These are phyloP conservation scores for Sporothrix brasiliensis DNA, from an alignment of 2,329 filamentous ascomycete genomes.

Conservation along the genomic window DNA sequence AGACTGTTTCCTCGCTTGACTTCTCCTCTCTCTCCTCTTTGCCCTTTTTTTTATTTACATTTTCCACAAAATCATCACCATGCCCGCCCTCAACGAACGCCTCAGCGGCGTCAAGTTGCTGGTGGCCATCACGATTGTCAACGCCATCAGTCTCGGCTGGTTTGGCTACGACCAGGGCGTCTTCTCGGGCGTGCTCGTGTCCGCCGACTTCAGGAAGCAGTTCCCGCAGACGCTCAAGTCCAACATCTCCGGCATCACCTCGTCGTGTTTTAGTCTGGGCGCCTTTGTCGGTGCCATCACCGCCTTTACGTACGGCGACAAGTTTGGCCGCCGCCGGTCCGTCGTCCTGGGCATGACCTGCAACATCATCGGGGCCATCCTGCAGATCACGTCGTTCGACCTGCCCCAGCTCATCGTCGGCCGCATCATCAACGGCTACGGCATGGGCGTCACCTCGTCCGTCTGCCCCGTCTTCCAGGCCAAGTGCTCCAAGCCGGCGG, in stretches of 20 bases:
- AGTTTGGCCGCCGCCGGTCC: conserved; percentile 42
- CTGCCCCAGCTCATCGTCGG: conserved; percentile 49
- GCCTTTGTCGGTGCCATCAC: conserved; percentile 43
- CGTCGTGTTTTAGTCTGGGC: conserved; percentile 49
- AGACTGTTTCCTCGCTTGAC: not conserved
- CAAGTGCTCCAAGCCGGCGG: conserved; percentile 42
- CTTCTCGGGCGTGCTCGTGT: conserved; percentile 49
- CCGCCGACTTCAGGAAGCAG: conserved; percentile 45
- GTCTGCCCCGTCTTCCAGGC: conserved; percentile 45
- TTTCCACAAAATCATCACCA: not conserved
- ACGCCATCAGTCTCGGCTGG: conserved; percentile 39
- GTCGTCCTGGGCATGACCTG: conserved; percentile 42
- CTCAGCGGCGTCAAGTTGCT: conserved; percentile 25
- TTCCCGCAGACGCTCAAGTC: conserved; percentile 47
- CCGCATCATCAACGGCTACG: conserved; percentile 48
- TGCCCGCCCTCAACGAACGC: conserved; percentile 13
- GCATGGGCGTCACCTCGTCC: conserved; percentile 43
- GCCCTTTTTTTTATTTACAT: not conserved
- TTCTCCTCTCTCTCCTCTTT: not conserved
- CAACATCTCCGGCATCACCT: conserved; percentile 50
- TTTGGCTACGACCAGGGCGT: conserved; percentile 47
- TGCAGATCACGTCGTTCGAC: conserved; percentile 44
- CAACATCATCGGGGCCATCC: conserved; percentile 44
- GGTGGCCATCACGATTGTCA: conserved; percentile 26
- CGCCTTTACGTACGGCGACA: conserved; percentile 43